Base-by-base conservation (phyloP, 176 grass and related monocot species). In the Carex kokanica region DNA sequence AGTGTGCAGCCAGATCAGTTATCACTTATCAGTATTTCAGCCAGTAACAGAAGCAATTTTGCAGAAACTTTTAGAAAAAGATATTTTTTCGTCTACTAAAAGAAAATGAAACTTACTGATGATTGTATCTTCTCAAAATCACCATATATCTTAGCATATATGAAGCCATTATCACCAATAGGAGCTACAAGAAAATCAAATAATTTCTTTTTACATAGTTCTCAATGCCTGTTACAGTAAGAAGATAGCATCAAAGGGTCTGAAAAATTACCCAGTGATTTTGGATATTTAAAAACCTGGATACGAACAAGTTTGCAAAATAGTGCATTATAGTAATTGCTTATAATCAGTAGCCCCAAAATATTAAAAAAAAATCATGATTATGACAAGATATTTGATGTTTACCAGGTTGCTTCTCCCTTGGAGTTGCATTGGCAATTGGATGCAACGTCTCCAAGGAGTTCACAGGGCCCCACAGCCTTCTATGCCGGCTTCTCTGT, bases 61-160 rank as follows among this genome's bases (percentile, higher is more conserved):
- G 18, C 17, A 60, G 36, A 24, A 57, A 58, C 47, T 62, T 9
- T 21, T 61, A 52, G 38, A 82, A 83, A 90, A 64, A 11, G 36
- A 52, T 27, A 24, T 29, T 85, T 53, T 54, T 77, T 27, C n/a
- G 54, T 17, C 55, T 55, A 31, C 32, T 54, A 77, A 17, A 53
- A 56, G 58, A 73, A 18, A 85, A 85, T 74, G 68, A 84, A 88
- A 89, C 96, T 93, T 89, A 99, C 96, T 45, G 96, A 95, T 89
- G 96, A 92, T 21, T 91, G 88, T 92, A 99, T 99, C 86, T 95
- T 99, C 78, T 91, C 93, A 85, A 99, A 99, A 86, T 85, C 89
- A 89, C 96, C 96, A 81, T 95, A 95, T 77, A 99, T 93, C 80
- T 99, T 99, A 79, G 89, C 96, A 88, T 99, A 95, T 86, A 99